These are phyloP conservation scores for Annulohypoxylon maeteangense DNA, from an alignment of 495 filamentous ascomycete species.

Conservation along the genomic window DNA sequence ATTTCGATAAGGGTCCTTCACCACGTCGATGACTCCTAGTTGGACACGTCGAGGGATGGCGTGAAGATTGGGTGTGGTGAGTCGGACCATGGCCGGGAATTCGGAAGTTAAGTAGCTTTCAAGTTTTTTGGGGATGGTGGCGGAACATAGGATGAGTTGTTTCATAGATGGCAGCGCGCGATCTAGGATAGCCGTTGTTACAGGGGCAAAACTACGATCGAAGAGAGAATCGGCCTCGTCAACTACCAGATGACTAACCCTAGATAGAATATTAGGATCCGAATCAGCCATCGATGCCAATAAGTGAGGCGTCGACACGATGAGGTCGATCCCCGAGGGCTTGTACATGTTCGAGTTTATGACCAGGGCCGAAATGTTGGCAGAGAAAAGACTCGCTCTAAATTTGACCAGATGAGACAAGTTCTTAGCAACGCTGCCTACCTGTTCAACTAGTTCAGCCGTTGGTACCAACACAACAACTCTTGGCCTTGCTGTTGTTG, in stretches of 20 bases:
- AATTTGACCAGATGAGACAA: conserved; percentile 86
- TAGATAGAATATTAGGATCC: conserved; percentile 88
- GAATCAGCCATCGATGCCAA: conserved; percentile 83
- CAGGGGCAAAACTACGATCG: conserved; percentile 87
- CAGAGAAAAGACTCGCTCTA: conserved; percentile 81
- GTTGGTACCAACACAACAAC: conserved; percentile 93
- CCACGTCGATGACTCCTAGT: conserved; percentile 90
- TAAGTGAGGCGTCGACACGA: conserved; percentile 89
- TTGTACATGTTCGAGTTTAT: conserved; percentile 88
- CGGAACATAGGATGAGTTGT: conserved; percentile 94
- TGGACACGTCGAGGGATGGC: conserved; percentile 95
- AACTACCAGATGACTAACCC: conserved; percentile 85
- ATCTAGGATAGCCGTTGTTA: conserved; percentile 83
- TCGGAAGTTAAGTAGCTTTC: conserved; percentile 81
- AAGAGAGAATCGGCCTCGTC: conserved; percentile 97
- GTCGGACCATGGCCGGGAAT: conserved; percentile 82
- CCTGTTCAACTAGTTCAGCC: conserved; percentile 90
- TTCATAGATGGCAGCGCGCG: conserved; percentile 78
- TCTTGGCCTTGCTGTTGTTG: conserved; percentile 78
- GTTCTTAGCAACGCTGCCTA: conserved; percentile 78
- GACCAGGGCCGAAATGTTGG: conserved; percentile 75
- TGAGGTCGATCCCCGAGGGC: conserved; percentile 81
- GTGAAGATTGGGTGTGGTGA: conserved; percentile 94
- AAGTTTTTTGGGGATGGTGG: conserved; percentile 90
- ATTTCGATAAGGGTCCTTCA: conserved; percentile 87